Evolutionary conservation across 2,329 filamentous ascomycete species (phyloP).

Genomic region (Exophiala sp.): DNA sequence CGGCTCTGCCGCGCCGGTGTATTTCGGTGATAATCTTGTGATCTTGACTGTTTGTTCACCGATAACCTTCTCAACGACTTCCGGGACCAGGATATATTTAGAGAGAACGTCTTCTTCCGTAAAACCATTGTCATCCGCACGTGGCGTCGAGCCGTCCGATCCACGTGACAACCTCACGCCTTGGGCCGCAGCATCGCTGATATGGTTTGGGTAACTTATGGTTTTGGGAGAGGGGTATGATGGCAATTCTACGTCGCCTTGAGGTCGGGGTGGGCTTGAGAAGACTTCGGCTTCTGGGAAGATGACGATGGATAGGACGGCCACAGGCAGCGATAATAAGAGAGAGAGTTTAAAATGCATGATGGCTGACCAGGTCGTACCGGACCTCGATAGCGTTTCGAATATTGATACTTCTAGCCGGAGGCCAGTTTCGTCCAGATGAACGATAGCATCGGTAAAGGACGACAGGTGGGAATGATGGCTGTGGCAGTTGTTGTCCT

Average conservation of each 20-base stretch:
- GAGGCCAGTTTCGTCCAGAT: not conserved
- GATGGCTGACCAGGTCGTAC: not conserved
- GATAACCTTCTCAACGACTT: slow-evolving; percentile 7
- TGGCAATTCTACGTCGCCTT: not conserved
- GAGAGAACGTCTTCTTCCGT: not conserved
- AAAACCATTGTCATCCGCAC: not conserved
- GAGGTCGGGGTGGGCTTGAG: not conserved
- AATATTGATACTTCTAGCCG: not conserved
- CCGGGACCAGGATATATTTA: not conserved
- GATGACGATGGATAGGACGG: slow-evolving; percentile 19
- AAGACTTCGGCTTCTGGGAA: slow-evolving; percentile 24
- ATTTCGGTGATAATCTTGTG: slow-evolving; percentile 16
- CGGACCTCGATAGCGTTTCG: too few relatives aligned
- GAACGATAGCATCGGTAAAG: not conserved
- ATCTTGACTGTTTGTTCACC: slow-evolving; percentile 12
- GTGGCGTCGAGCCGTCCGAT: not conserved
- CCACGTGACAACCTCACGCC: not conserved
- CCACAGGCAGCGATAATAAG: slow-evolving; percentile 13
- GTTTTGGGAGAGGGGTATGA: not conserved
- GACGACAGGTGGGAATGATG: too few relatives aligned
- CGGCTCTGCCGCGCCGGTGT: not conserved
- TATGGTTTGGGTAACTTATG: not conserved
- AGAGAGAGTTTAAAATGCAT: slow-evolving; percentile 13
- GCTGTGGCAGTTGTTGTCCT: too few relatives aligned
- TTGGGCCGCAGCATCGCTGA: not conserved